These are phyloP conservation scores for Gossypium bickii DNA, from an alignment of 345 rosid genomes.

Conservation along the genomic window DNA sequence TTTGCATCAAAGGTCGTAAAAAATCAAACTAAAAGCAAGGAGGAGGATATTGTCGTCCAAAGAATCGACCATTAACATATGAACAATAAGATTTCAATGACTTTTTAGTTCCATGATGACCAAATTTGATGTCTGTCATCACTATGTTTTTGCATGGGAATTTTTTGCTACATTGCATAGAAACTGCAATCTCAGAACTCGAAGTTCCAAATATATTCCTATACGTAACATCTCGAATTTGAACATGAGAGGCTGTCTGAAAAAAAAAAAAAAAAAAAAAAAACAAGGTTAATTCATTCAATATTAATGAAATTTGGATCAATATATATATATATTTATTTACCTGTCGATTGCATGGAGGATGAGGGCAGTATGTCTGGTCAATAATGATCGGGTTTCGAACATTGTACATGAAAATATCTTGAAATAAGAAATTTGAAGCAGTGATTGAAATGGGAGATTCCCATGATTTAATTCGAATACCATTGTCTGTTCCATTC, in stretches of 20 bases:
- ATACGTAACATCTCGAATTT: constrained; percentile 25
- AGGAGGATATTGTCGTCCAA: not conserved
- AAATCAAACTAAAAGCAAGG: not conserved
- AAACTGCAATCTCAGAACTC: constrained; percentile 17
- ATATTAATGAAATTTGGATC: not conserved
- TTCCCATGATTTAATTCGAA: constrained; percentile 44
- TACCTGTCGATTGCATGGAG: constrained; percentile 19
- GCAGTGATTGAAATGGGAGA: constrained; percentile 22
- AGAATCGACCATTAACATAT: not conserved
- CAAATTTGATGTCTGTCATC: not conserved
- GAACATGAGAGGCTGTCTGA: constrained; percentile 28
- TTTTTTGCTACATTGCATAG: constrained; percentile 20
- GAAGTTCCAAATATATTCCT: constrained; percentile 34
- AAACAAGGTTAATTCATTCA: not conserved
- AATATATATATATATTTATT: not conserved
- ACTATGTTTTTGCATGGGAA: not conserved
- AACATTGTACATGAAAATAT: constrained; percentile 40
- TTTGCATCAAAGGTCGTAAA: constrained; percentile 2
- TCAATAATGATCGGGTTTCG: constrained; percentile 42
- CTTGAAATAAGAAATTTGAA: constrained; percentile 26
- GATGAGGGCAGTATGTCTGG: constrained; percentile 34
- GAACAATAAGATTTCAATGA: not conserved
- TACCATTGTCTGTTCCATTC: constrained; percentile 24
- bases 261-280: not conserved
- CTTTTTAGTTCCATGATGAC: not conserved